Evolutionary conservation across 176 grass and related monocot genomes (phyloP), one percentile per base, ranked within the genome.

Genomic region (Juncus effusus): DNA sequence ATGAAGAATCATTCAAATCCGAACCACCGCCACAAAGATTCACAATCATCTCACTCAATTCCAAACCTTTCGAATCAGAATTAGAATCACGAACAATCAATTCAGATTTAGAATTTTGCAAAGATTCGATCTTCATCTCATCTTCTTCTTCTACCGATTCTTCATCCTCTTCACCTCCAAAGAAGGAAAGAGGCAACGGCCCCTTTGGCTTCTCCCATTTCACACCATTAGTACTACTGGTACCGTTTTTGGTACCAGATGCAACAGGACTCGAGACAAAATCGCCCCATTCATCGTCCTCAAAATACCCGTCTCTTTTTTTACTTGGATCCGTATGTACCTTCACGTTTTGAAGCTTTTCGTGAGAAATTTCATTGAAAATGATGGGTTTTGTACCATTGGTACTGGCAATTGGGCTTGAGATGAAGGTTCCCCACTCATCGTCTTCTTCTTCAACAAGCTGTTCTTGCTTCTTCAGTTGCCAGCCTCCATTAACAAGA

Each of bases 191-290:
- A 13, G 69, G 69, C 58, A 72, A 58, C 6, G 69, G 69, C 14
- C 69, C 69, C 54, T 59, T 72, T 2, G 69, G 69, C 8, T 72
- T 72, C 69, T 72, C 69, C 69, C 69, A 72, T 42, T 72, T 72
- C 10, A 45, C 54, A 28, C 38, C 44, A 36, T 53, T n/a, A 60
- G 51, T 44, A 35, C 14, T 56, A 40, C 36, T 11, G 40, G 3
- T 70, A 16, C 52, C 51, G 14, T 36, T 56, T 70, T 40, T 70
- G 2, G 51, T 40, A 19, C 51, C 66, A 70, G 54, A 42, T 8
- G 54, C 69, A 56, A 72, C 55, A 28, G 69, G 69, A 72, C 69
- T 72, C 16, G 69, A 72, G 15, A 60, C 53, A 60, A 60, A 72
- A 5, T 72, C 69, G 13, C 69, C 69, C 69, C 69, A 72, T 60